Evolutionary conservation across 2,329 filamentous ascomycete genomes (phyloP), one percentile per base, ranked within the genome.

Genomic region (Orbilia ellipsospora): DNA sequence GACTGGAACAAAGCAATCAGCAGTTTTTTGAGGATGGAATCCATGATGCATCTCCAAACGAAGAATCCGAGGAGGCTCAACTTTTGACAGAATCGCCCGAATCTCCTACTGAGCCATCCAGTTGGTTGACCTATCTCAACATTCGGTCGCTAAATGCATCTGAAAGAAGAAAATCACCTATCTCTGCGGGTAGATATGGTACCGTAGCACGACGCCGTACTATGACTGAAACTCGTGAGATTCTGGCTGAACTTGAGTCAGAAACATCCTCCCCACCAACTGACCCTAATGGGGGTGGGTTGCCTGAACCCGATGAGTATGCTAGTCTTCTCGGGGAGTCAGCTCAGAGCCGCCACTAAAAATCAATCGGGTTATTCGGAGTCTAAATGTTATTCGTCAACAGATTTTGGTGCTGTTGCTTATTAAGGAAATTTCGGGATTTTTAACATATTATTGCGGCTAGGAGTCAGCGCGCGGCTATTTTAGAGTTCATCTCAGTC

Each of bases 1-100:
- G 95, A 73, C 87, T 99, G 3, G 69, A 73, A 28, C 69, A 73
- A 56, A 73, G 55, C n/a, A 67, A 28, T 13, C 67, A 92, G 92
- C 81, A 92, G 94, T 80, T 90, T 91, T 78, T 89, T 90, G 79
- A 88, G 86, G 78, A 86, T 85, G 48, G 89, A 87, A 1, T 86
- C 83, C 36, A 86, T 87, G 55, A 85, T 87, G 1, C 87, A 89
- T 23, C 61, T 40, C 15, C 45, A 6, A 44, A 62, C 15, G 31
- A 73, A 18, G 69, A 73, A 31, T 51, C 55, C 10, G 69, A 73
- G 52, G 52, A 28, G 12, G 28, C 69, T n/a, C 61, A 67, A 15
- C 62, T 73, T 18, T 40, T 73, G 36, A 45, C 48, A 26, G 62
- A 67, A 23, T 28, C 61, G 5, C 48, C 69, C 8, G 50, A 26